Conservation (phyloP, 148 eudicot genomes). For the Rhododendron ovatum region DNA sequence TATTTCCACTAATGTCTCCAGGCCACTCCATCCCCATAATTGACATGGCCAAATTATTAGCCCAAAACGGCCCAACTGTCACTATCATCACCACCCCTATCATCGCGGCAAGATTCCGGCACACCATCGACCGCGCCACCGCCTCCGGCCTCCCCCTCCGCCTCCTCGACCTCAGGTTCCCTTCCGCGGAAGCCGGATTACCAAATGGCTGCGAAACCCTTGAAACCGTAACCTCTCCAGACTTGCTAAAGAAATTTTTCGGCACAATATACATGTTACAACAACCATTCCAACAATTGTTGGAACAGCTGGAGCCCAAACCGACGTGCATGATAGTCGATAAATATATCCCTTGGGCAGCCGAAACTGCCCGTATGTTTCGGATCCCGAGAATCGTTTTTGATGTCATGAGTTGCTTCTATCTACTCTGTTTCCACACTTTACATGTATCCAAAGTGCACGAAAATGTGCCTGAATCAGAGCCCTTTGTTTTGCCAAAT, state of each 20-base stretch:
- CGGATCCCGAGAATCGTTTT: slow-evolving; percentile 13
- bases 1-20: background rate
- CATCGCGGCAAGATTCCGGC: background rate
- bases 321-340: slow-evolving; percentile 23
- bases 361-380: slow-evolving; percentile 13
- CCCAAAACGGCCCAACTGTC: slow-evolving; percentile 16
- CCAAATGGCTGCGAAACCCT: slow-evolving; percentile 7
- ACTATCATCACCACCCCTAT: slow-evolving; percentile 5
- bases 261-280: slow-evolving; percentile 4
- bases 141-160: background rate
- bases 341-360: slow-evolving; percentile 15
- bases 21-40: slow-evolving; percentile 4
- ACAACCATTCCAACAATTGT: background rate
- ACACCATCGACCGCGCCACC: background rate
- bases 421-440: slow-evolving; percentile 7
- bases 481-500: slow-evolving; percentile 25
- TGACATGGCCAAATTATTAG: slow-evolving; percentile 22
- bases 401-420: slow-evolving; percentile 27
- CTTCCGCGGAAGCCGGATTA: background rate
- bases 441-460: slow-evolving; percentile 17
- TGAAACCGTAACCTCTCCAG: slow-evolving; percentile 6
- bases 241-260: slow-evolving; percentile 9
- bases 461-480: slow-evolving; percentile 4
- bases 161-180: background rate
- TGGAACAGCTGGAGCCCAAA: slow-evolving; percentile 10